phyloP scores from a whole-genome alignment of 2,329 filamentous ascomycete species.

The Pseudogymnoascus sp. region DNA sequence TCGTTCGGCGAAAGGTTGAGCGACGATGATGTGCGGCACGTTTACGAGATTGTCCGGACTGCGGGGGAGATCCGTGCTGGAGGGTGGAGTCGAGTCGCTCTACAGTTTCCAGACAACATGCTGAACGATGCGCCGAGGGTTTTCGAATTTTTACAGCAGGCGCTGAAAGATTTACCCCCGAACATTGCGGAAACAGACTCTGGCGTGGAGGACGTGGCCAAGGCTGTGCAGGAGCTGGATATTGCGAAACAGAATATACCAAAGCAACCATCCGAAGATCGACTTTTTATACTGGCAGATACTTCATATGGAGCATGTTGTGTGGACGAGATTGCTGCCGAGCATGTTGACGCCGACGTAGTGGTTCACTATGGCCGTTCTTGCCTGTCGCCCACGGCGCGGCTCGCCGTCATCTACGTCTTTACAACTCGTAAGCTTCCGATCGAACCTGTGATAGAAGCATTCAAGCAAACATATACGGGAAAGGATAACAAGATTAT shows the following conservation, averaged over 20 bases:
- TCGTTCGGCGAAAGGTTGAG: constrained; percentile 13
- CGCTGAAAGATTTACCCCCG: constrained; percentile 32
- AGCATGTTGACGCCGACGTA: constrained; percentile 84
- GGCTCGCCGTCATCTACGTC: constrained; percentile 82
- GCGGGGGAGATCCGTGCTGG: constrained; percentile 66
- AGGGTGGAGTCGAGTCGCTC: constrained; percentile 68
- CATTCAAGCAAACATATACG: constrained; percentile 64
- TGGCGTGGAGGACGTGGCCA: constrained; percentile 18
- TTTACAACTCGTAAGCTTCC: constrained; percentile 72
- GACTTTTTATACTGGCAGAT: constrained; percentile 82
- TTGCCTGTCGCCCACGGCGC: constrained; percentile 82
- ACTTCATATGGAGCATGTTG: constrained; percentile 97
- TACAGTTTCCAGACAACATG: constrained; percentile 97
- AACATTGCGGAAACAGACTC: constrained; percentile 7
- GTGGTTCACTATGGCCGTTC: constrained; percentile 92
- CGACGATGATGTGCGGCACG: constrained; percentile 64
- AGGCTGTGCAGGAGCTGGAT: constrained; percentile 12
- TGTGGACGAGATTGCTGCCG: constrained; percentile 92
- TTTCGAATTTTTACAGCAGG: constrained; percentile 56
- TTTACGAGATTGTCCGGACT: constrained; percentile 83
- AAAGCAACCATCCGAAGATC: constrained; percentile 5
- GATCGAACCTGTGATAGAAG: constrained; percentile 44
- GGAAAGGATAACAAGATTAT: constrained; percentile 60
- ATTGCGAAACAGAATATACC: constrained; percentile 26
- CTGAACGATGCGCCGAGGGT: constrained; percentile 78